phyloP scores from a whole-genome alignment of 2,329 filamentous ascomycete genomes.

The Berkeleyomyces rouxiae region DNA sequence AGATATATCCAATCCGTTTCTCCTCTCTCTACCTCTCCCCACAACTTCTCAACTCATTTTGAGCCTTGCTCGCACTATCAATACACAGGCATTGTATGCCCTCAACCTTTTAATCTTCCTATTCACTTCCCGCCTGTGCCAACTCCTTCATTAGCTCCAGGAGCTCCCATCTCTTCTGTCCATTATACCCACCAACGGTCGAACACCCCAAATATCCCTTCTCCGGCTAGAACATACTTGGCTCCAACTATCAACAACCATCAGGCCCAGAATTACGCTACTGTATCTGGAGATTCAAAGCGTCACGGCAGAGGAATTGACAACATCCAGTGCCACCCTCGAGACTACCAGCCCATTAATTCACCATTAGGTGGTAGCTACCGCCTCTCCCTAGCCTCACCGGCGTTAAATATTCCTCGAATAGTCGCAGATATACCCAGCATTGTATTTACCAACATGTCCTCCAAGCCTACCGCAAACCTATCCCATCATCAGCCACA shows the following conservation, averaged over 20 bases:
- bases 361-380: background rate
- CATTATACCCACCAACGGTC: background rate
- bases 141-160: background rate
- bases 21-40: background rate
- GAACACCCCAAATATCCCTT: background rate
- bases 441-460: background rate
- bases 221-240: background rate
- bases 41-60: background rate
- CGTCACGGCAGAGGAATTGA: background rate
- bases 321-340: background rate
- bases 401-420: background rate
- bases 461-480: background rate
- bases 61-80: background rate
- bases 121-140: background rate
- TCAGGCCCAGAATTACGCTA: background rate
- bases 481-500: background rate
- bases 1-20: background rate
- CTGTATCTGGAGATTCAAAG: background rate
- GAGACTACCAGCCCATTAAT: too few species aligned
- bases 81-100: background rate
- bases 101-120: background rate
- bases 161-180: background rate
- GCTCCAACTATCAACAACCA: too few species aligned
- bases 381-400: background rate
- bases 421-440: background rate